These are phyloP conservation scores for Chamaecyparis obtusa DNA, from an alignment of 75 land plant genomes.

Conservation along the genomic window DNA sequence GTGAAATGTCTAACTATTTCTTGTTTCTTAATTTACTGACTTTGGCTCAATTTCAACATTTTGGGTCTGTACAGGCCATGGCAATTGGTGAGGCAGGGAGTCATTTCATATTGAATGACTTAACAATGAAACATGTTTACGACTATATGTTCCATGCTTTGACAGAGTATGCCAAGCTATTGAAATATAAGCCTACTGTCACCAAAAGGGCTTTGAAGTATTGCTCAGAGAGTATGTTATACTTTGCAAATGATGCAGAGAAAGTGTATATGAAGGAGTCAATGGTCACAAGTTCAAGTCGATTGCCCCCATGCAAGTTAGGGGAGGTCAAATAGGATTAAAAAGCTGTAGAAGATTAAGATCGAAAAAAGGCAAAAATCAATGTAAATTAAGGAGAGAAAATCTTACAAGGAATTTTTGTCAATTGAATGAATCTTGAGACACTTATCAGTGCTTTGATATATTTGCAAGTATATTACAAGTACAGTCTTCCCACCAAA, in stretches of 20 bases:
- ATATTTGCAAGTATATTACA: too few species aligned
- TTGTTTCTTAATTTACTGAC: too few species aligned
- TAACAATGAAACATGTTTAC: constrained; percentile 34
- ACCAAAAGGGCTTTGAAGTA: too few species aligned
- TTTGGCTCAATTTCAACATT: background rate
- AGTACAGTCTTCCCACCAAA: too few species aligned
- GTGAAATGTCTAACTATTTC: too few species aligned
- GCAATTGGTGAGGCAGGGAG: background rate
- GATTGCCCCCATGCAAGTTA: background rate
- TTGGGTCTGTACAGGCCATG: constrained; percentile 14
- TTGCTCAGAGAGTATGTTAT: too few species aligned
- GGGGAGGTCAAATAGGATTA: background rate
- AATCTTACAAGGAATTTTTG: too few species aligned
- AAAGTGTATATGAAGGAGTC: constrained; percentile 20
- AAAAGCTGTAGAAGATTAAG: too few species aligned
- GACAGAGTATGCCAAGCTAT: constrained; percentile 29
- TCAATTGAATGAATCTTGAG: too few species aligned
- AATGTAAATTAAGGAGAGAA: too few species aligned
- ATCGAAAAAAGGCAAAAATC: too few species aligned
- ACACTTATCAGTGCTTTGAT: too few species aligned
- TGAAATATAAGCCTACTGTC: background rate
- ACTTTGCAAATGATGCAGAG: background rate
- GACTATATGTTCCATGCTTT: constrained; percentile 43
- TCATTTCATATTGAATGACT: constrained; percentile 21
- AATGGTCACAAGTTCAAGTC: constrained; percentile 3